Evolutionary conservation across 345 rosid species (phyloP).

Genomic region (Eucalyptus cladocalyx): DNA sequence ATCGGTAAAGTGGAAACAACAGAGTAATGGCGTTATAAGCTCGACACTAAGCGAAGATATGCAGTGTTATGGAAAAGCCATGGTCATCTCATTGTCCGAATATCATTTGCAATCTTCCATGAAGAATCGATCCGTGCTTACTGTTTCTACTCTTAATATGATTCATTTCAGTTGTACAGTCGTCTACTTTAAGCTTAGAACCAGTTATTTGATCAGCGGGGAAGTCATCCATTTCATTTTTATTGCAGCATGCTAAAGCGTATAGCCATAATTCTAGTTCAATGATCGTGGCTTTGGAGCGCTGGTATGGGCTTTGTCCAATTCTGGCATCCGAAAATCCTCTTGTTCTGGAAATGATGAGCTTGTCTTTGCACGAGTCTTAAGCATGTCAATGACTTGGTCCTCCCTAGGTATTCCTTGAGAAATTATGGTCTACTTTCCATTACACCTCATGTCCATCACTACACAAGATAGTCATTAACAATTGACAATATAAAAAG

Average conservation of each 20-base stretch:
- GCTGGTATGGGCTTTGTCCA: background rate
- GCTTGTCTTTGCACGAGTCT: background rate
- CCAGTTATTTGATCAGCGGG: background rate
- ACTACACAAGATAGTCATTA: background rate
- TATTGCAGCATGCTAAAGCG: background rate
- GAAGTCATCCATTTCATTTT: background rate
- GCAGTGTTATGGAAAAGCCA: background rate
- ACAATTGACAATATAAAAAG: no score
- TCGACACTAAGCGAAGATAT: background rate
- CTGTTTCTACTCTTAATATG: no score
- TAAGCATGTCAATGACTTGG: background rate
- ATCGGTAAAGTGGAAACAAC: background rate
- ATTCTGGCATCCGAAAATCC: background rate
- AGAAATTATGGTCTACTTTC: background rate
- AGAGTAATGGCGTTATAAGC: background rate
- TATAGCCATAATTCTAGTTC: background rate
- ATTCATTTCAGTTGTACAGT: no score
- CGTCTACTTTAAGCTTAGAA: background rate
- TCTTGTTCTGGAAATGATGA: background rate
- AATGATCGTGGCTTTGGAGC: background rate
- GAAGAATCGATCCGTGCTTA: background rate
- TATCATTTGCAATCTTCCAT: background rate
- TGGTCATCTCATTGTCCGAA: background rate
- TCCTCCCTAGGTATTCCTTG: background rate
- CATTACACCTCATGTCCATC: background rate